These are phyloP conservation scores for Xenosphaeropsis pyriputrescens DNA, from an alignment of 2,329 filamentous ascomycete species.

Conservation along the genomic window DNA sequence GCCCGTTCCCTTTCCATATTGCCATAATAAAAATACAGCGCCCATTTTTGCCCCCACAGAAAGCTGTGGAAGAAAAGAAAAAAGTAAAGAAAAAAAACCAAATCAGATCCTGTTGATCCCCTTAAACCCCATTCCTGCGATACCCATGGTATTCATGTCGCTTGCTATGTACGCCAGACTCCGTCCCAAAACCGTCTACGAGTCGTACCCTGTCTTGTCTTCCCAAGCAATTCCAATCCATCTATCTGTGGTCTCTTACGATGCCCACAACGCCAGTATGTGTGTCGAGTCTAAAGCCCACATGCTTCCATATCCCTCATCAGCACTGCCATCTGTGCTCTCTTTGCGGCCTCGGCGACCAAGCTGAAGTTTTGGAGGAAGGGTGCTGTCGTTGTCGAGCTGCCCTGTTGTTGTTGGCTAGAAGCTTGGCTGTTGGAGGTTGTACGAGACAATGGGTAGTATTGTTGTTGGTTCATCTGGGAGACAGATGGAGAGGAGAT, in stretches of 20 bases:
- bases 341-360: constrained; percentile 82
- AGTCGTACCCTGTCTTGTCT: too few species aligned
- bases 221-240: too few species aligned
- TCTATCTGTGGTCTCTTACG: too few species aligned
- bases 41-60: too few species aligned
- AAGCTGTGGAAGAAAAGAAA: too few species aligned
- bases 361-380: constrained; percentile 75
- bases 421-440: constrained; percentile 15
- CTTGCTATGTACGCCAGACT: too few species aligned
- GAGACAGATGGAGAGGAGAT: constrained; percentile 16
- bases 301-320: constrained; percentile 65
- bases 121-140: not conserved
- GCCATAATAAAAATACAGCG: too few species aligned
- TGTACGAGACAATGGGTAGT: constrained; percentile 1
- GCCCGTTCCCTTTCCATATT: too few species aligned
- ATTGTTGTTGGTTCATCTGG: constrained; percentile 1
- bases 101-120: not conserved
- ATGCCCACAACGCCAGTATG: too few species aligned
- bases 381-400: constrained; percentile 35
- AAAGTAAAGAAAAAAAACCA: not conserved
- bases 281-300: too few species aligned
- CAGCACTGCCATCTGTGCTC: constrained; percentile 79
- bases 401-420: constrained; percentile 12
- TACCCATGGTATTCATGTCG: too few species aligned
- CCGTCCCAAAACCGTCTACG: too few species aligned